phyloP scores from a whole-genome alignment of 352 stramenopile genomes.

The Nothophytophthora sp. region DNA sequence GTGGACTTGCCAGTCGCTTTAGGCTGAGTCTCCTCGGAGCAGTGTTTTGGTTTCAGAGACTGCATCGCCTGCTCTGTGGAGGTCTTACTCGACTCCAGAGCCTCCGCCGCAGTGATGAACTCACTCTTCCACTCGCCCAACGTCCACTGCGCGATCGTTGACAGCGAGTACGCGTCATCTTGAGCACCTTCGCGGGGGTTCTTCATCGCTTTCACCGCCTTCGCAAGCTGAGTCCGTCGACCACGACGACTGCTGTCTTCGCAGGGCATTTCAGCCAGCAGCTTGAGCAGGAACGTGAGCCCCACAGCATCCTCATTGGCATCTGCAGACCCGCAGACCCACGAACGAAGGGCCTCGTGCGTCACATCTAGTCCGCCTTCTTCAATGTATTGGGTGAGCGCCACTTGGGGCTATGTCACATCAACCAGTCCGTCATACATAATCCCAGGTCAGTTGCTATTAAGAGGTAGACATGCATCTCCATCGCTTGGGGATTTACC shows the following conservation, averaged over 20 bases:
- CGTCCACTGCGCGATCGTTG: not conserved
- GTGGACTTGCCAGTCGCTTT: no score
- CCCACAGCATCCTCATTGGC: not conserved
- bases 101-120: not conserved
- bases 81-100: not conserved
- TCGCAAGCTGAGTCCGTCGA: not conserved
- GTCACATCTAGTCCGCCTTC: constrained; percentile 13
- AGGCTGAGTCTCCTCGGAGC: no score
- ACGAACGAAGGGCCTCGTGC: not conserved
- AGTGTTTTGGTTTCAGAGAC: no score
- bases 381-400: constrained; percentile 8
- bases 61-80: not conserved
- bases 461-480: not conserved
- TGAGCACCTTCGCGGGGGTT: not conserved
- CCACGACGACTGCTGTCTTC: not conserved
- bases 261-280: not conserved
- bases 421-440: no score
- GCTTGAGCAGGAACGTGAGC: not conserved
- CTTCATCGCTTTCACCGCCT: not conserved
- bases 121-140: not conserved
- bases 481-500: no score
- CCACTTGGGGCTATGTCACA: constrained; percentile 8
- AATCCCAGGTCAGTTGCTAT: not conserved
- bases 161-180: not conserved
- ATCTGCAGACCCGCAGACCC: no score